Base-by-base conservation (phyloP, 345 rosid genomes). In the Balakata baccata region DNA sequence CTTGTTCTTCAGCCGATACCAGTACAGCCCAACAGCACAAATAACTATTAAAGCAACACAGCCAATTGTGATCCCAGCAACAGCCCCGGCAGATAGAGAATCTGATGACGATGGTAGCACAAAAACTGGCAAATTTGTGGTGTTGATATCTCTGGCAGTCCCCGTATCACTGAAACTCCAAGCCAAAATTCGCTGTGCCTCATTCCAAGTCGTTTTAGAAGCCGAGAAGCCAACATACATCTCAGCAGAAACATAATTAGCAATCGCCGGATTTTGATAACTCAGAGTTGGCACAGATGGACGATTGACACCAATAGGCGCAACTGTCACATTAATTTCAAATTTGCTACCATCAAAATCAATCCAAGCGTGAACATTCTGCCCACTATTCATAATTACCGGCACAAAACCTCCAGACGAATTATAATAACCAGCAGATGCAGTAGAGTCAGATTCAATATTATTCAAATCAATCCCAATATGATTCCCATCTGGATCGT, bases 131-230 rank as follows among this genome's bases (percentile, higher is more conserved):
- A 93, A 73, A 72, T 80, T 82, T 3, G 87, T 89, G 0, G 88
- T 87, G 82, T 93, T 93, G 51, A 93, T 88, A 13, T 84, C 92
- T 20, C 84, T 81, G 1, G 84, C 85, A 67, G 45, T 67, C 37
- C 95, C 97, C 0, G 89, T 80, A 47, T 89, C 97, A 50, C 92
- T 93, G 64, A 88, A 87, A 72, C 97, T 91, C 98, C 98, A 93
- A 73, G 98, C 97, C 8, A 93, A 80, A 73, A 93, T 68, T 75
- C 97, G 83, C 73, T 77, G 85, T 23, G 89, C 81, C 81, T 93
- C 98, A 47, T 83, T 76, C 97, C 92, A 93, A 38, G 3, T 81
- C 3, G 90, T 85, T 69, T 85, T 91, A 0, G 98, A 91, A 14
- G 97, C 90, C 0, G 98, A 91, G 79, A 93, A 93, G 16, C 97